A percentile compares a stretch with the other conserved stretches of the same genome.
Conservation (phyloP, 2,329 filamentous ascomycete species). For the Lachnum nothofagi region DNA sequence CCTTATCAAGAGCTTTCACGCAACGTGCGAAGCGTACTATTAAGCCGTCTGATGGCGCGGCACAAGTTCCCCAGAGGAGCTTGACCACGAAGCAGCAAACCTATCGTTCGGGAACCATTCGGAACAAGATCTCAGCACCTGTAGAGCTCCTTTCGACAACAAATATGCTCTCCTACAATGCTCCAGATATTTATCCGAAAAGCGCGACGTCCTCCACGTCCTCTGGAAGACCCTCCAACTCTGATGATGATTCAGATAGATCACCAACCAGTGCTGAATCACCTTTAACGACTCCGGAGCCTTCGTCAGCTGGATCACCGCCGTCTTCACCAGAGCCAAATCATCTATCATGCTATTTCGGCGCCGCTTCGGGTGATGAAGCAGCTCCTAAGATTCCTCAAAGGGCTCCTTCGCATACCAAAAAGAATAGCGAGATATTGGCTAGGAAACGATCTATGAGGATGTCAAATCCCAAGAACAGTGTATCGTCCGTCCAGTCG, state of each 20-base stretch:
- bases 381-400: slow-evolving; percentile 64
- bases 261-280: slow-evolving; percentile 42
- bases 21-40: slow-evolving; percentile 51
- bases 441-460: slow-evolving; percentile 63
- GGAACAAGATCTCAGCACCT: slow-evolving; percentile 77
- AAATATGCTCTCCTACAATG: slow-evolving; percentile 93
- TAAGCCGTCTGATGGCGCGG: slow-evolving; percentile 41
- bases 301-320: slow-evolving; percentile 38
- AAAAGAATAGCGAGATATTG: slow-evolving; percentile 73
- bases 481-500: too few relatives aligned
- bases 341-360: slow-evolving; percentile 64
- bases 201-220: slow-evolving; percentile 15
- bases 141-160: slow-evolving; percentile 87
- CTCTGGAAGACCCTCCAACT: slow-evolving; percentile 41
- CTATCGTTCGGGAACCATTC: slow-evolving; percentile 23
- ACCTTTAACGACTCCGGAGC: slow-evolving; percentile 41
- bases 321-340: slow-evolving; percentile 54
- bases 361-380: slow-evolving; percentile 35
- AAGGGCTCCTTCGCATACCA: slow-evolving; percentile 81
- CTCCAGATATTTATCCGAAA: slow-evolving; percentile 65
- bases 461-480: slow-evolving; percentile 54
- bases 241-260: slow-evolving; percentile 68
- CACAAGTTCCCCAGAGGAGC: slow-evolving; percentile 24
- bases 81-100: slow-evolving; percentile 29
- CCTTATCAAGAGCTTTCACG: slow-evolving; percentile 66